Conservation (phyloP, 495 filamentous ascomycete genomes). For the Aspergillus bertholletiae region DNA sequence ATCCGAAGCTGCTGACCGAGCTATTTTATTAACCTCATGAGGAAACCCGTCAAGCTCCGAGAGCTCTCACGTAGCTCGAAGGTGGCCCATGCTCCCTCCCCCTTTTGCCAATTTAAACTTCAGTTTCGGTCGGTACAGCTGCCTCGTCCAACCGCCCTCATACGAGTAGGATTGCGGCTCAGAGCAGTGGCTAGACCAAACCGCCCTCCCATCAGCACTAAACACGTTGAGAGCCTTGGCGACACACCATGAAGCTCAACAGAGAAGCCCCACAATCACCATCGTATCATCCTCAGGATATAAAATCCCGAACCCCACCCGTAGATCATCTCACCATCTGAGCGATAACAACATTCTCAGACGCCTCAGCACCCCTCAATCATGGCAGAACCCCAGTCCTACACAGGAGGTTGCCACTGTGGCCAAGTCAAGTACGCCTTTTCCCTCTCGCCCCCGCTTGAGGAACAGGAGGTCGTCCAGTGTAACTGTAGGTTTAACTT, state of each 20-base stretch:
- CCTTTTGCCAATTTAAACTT: neutral
- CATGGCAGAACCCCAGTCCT: no score
- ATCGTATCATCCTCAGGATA: no score
- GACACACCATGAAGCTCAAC: no score
- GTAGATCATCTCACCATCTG: no score
- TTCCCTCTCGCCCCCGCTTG: conserved; percentile 20
- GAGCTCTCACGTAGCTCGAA: no score
- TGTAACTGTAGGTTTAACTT: conserved; percentile 31
- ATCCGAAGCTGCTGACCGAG: neutral
- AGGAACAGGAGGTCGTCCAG: conserved; percentile 24
- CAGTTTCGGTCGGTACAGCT: neutral
- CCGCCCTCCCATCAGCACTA: neutral
- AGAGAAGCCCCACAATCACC: no score
- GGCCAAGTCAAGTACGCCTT: conserved; percentile 26
- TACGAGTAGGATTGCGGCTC: neutral
- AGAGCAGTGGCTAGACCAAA: neutral
- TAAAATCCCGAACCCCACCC: no score
- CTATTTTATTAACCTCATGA: neutral
- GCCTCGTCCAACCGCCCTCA: neutral
- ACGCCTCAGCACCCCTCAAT: no score
- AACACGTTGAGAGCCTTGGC: no score
- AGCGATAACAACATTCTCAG: no score
- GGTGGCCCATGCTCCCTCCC: neutral
- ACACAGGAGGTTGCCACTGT: conserved; percentile 36
- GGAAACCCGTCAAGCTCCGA: neutral